Base-by-base conservation (phyloP, 1,139 yeast genomes). In the Suhomyces terraborum region DNA sequence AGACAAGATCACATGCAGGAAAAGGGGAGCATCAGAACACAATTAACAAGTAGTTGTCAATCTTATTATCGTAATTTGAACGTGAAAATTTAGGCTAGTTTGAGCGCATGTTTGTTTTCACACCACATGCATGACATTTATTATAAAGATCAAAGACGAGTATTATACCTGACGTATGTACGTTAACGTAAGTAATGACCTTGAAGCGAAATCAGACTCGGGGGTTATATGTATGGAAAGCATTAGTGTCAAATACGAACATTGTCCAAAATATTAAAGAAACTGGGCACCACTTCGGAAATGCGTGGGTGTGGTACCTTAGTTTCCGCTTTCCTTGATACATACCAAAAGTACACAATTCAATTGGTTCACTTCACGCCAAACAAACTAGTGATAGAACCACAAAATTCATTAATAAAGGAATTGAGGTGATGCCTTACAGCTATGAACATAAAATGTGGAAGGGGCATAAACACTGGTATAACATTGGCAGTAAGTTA, bases 11-110 rank as follows among this genome's bases (percentile, higher is more conserved):
- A 10, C 16, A 25, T 33, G 36, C 36, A 33, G 36, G 36, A 33
- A 17, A 13, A 12, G 25, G 24, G 32, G 24, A 28, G 10, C 6
- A 14, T 12, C n/a, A 19, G 22, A 19, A 30, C 22, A 19, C 24
- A 30, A 20, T 19, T 19, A 7, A 24, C 27, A 12, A 12, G 27
- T 16, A 12, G 32, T 28, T 20, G 23, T 24, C 25, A 16, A n/a
- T 24, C 4, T 21, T 12, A 22, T 30, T 33, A 30, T 33, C 36
- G 36, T 33, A 33, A 25, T 25, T 32, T 25, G 36, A 26, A 33
- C 13, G 25, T 33, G 30, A 24, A 33, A 13, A 13, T 12, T 26
- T 26, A 12, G 27, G 35, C 35, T 32, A 16, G 19, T 16, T 20
- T 9, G 18, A 23, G 26, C 35, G 35, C 35, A 32, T 30, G 25